phyloP scores from a whole-genome alignment of 305 asterid species.

The Salvia sclarea region DNA sequence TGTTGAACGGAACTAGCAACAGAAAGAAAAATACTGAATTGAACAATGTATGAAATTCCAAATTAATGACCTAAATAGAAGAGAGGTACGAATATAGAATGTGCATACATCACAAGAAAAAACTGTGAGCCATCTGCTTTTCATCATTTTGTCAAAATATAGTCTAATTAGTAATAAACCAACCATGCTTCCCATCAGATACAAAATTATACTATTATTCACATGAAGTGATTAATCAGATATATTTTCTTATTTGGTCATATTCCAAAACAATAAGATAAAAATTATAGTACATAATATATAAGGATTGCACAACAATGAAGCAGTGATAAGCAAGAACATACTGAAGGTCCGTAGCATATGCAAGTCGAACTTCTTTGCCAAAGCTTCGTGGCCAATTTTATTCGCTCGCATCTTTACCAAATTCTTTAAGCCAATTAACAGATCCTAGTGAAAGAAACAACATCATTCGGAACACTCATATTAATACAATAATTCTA shows the following conservation, averaged over 20 bases:
- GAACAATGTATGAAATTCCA: not conserved
- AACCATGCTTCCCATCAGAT: not conserved
- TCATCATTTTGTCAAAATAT: not conserved
- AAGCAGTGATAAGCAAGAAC: constrained; percentile 25
- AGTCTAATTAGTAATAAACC: too few species aligned
- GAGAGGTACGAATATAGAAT: not conserved
- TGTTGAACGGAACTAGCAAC: not conserved
- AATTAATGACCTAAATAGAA: not conserved
- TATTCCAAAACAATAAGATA: not conserved
- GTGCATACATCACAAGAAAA: not conserved
- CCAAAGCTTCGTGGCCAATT: constrained; percentile 53
- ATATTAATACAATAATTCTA: not conserved
- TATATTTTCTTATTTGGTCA: not conserved
- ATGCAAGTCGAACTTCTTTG: constrained; percentile 54
- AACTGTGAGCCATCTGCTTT: not conserved
- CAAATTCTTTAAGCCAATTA: constrained; percentile 56
- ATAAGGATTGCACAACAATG: not conserved
- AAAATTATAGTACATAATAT: not conserved
- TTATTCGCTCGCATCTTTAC: constrained; percentile 53
- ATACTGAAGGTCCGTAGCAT: constrained; percentile 59
- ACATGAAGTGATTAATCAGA: too few species aligned
- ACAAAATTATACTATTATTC: not conserved
- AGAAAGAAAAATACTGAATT: not conserved
- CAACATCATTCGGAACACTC: not conserved
- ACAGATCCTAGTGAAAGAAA: constrained; percentile 47